Conservation (phyloP, 169 alveolate genomes). For the Cardiosporidium cionae region DNA sequence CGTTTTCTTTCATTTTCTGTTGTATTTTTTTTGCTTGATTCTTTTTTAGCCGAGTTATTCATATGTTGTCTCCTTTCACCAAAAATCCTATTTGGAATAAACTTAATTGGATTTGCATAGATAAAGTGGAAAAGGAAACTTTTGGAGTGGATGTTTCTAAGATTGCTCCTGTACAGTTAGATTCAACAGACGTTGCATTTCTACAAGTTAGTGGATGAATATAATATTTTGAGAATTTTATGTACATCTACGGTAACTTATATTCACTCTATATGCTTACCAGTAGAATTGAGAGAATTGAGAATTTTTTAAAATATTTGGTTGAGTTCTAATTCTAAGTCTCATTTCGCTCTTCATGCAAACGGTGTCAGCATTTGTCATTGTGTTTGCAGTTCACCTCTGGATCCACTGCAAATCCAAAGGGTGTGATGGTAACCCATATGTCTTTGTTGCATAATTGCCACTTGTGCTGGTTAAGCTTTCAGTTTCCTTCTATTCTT, state of each 20-base stretch:
- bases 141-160: no score
- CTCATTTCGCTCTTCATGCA: background rate
- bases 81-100: background rate
- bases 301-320: background rate
- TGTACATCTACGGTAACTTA: no score
- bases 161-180: background rate
- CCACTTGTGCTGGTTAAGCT: conserved; percentile 42
- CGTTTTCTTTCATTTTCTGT: background rate
- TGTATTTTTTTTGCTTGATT: background rate
- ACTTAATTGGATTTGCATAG: background rate
- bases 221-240: no score
- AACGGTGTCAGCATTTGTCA: background rate
- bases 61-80: conserved; percentile 17
- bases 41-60: conserved; percentile 35
- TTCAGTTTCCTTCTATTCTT: conserved; percentile 30
- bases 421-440: conserved; percentile 55
- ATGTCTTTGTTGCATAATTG: conserved; percentile 47
- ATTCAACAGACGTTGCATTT: background rate
- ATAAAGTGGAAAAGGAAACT: background rate
- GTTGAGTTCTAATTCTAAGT: background rate
- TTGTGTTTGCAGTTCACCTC: conserved; percentile 51
- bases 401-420: conserved; percentile 53
- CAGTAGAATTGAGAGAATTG: background rate
- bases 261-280: no score
- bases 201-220: background rate